Evolutionary conservation across 2,329 filamentous ascomycete species (phyloP), one percentile per base, ranked within the genome.

Genomic region (Clathrospora elynae): DNA sequence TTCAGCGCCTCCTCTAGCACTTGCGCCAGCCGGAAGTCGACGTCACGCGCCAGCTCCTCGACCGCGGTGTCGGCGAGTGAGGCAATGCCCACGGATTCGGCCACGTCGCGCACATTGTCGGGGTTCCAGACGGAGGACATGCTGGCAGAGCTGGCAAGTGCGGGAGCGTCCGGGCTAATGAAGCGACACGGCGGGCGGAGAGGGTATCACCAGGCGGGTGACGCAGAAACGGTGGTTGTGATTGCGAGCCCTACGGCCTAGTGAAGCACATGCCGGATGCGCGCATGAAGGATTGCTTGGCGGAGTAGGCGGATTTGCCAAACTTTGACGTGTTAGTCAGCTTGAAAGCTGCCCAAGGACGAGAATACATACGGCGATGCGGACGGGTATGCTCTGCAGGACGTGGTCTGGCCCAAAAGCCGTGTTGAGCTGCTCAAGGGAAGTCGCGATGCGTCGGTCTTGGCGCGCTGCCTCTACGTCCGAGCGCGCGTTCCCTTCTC

Each of bases 51-150:
- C 30, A 99, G 81, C 44, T 89, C 86, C 49, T 93, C 88, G 31
- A 91, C 83, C 14, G 93, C 88, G 50, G 97, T 92, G 47, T 95
- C 89, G 66, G 83, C 84, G 30, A 97, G 79, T 40, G 83, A 80
- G 57, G 82, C 77, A 59, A 99, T 91, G 44, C 93, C 93, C 33
- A 97, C 88, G 1, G 93, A 96, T 71, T 99, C 93, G 57, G 93
- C 92, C 49, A 97, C 91, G 70, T 99, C 93, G 60, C 85, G 86
- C 61, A 99, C 88, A 60, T 96, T 97, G 62, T 99, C 93, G 12
- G 88, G 85, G 67, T 96, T 97, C 93, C 93, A 97, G 58, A 96
- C 84, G 25, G 83, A 82, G 12, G 61, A 62, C 64, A 66, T 66
- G 54, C 26, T 55, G 55, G 46, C 32, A 35, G 51, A 36, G 37